A percentile compares a stretch with the other conserved stretches of the same genome.
Evolutionary conservation across 768 basidiomycete species (phyloP).

Genomic region (Termitomyces sp.): DNA sequence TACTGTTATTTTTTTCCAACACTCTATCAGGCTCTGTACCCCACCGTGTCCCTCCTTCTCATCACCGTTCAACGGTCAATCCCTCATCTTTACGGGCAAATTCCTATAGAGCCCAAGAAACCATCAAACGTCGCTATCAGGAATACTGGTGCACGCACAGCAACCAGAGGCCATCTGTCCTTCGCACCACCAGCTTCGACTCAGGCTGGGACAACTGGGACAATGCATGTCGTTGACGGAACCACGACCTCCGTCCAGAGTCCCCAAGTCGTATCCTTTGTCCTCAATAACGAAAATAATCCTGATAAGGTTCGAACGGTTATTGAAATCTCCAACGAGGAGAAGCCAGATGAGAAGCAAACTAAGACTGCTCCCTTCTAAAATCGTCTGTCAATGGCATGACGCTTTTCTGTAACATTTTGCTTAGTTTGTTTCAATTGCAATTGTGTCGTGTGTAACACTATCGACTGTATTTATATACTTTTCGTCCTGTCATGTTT

Average conservation of each 20-base stretch:
- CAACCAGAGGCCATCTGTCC: slow-evolving; percentile 5
- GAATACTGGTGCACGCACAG: slow-evolving; percentile 4
- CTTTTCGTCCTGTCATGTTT: not conserved
- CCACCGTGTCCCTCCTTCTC: slow-evolving; percentile 3
- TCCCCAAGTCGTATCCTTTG: slow-evolving; percentile 5
- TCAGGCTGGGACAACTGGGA: not conserved
- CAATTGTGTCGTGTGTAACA: not conserved
- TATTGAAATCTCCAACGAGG: not conserved
- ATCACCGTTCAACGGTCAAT: slow-evolving; percentile 6
- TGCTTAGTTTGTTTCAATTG: not conserved
- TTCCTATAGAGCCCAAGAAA: slow-evolving; percentile 1
- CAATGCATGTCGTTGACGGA: not conserved
- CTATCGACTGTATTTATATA: not conserved
- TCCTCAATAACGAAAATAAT: not conserved
- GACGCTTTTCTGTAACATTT: not conserved
- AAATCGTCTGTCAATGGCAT: not conserved
- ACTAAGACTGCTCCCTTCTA: slow-evolving; percentile 2
- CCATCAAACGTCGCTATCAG: not conserved
- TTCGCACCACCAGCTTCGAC: slow-evolving; percentile 6
- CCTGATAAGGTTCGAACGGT: slow-evolving; percentile 2
- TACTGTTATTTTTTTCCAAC: not conserved
- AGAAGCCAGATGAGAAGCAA: slow-evolving; percentile 4
- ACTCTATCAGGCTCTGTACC: slow-evolving; percentile 3
- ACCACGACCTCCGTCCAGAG: not conserved
- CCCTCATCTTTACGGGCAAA: slow-evolving; percentile 6